phyloP scores from a whole-genome alignment of 495 filamentous ascomycete species.

The Hamigera avellanea region DNA sequence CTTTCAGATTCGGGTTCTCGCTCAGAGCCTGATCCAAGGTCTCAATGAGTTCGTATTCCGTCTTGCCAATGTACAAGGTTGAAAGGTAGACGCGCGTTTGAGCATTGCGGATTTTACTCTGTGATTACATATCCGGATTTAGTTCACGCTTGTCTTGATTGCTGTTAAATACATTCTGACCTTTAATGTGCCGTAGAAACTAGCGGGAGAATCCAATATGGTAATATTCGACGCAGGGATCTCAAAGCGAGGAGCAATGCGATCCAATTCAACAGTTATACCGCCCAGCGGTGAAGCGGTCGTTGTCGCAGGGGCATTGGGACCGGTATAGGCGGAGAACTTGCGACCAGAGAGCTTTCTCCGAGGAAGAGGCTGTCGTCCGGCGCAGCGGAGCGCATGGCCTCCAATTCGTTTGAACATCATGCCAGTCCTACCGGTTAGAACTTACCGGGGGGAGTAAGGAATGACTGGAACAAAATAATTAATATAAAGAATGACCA shows the following conservation, averaged over 20 bases:
- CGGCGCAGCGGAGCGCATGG: constrained; percentile 23
- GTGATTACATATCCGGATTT: constrained; percentile 7
- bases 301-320: constrained; percentile 15
- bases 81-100: constrained; percentile 76
- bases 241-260: constrained; percentile 79
- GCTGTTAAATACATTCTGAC: constrained; percentile 25
- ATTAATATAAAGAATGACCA: too few species aligned
- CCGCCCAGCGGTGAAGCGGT: constrained; percentile 31
- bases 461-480: too few species aligned
- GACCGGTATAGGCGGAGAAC: constrained; percentile 24
- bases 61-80: constrained; percentile 91
- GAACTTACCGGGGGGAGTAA: too few species aligned
- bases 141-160: constrained; percentile 6
- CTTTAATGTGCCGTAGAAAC: constrained; percentile 87
- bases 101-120: constrained; percentile 73
- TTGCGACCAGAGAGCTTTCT: constrained; percentile 25
- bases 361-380: constrained; percentile 18
- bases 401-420: constrained; percentile 35
- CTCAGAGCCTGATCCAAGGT: constrained; percentile 66
- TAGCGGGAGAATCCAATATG: constrained; percentile 64
- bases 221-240: constrained; percentile 68
- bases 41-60: constrained; percentile 78
- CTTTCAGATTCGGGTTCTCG: constrained; percentile 66
- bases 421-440: neutral
- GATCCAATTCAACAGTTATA: constrained; percentile 74